Base-by-base conservation (phyloP, 2,329 filamentous ascomycete genomes). In the Aspergillus sp. region DNA sequence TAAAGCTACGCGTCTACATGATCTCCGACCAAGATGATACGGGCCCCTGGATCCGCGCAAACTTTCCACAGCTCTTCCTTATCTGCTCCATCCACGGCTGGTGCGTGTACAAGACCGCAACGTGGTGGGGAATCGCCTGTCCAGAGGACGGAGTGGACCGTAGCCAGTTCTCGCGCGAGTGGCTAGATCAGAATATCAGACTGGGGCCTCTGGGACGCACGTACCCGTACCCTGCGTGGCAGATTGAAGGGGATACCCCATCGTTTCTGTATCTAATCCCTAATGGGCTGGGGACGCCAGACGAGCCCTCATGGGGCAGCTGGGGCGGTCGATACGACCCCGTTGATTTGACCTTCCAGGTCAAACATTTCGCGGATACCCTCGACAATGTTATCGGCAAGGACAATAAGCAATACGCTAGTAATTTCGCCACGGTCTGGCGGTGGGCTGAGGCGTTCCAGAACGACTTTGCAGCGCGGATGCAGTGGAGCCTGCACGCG, bases 1-100 rank as follows among this genome's bases (percentile, higher is more conserved):
- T 9, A 4, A 81, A 80, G 63, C 69, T 86, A 3, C 76, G 83
- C 13, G 77, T 85, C 8, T 86, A 86, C 69, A 74, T 84, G 41
- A 86, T 87, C 58, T 86, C 83, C 7, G 85, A 87, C 64, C 85
- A 87, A 65, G 85, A 87, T 63, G 81, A 88, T 63, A 81, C 82
- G 0, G 84, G 84, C 0, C 72, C 79, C 0, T 87, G 84, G 85
- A 83, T 88, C 41, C 81, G 85, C 17, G 72, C 76, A 50, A 79
- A 77, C 3, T 87, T 81, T 62, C 84, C 85, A 0, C 80, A 84
- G 28, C 68, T 87, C 7, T 83, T 85, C 65, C 87, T 85, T 70
- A 85, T 88, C 57, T 76, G 75, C 15, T 84, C 82, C 0, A 71
- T 86, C 1, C 85, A 87, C 67, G 84, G 79, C 7, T 87, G 81